phyloP scores from a whole-genome alignment of 2,329 filamentous ascomycete species.

The Paracoccidioides brasiliensis region DNA sequence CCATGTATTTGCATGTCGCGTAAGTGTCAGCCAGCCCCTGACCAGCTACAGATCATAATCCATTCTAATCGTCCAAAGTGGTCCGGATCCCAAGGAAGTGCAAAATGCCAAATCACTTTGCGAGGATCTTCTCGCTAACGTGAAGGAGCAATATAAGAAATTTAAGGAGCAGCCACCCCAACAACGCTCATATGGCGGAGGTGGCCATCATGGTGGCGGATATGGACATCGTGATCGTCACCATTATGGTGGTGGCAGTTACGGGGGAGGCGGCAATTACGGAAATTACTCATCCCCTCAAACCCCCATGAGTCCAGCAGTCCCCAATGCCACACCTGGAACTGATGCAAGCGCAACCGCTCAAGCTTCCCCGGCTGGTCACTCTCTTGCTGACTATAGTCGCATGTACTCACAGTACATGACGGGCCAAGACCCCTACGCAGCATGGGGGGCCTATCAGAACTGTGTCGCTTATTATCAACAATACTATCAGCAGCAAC shows the following conservation, averaged over 20 bases:
- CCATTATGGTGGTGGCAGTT: slow-evolving; percentile 28
- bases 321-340: slow-evolving; percentile 28
- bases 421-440: slow-evolving; percentile 63
- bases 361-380: slow-evolving; percentile 12
- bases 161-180: slow-evolving; percentile 71
- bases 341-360: slow-evolving; percentile 12
- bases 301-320: slow-evolving; percentile 33
- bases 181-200: slow-evolving; percentile 45
- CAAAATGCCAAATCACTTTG: slow-evolving; percentile 78
- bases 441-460: slow-evolving; percentile 77
- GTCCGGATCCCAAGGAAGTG: slow-evolving; percentile 77
- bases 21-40: slow-evolving; percentile 38
- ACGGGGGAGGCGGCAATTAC: slow-evolving; percentile 21
- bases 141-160: slow-evolving; percentile 77
- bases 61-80: slow-evolving; percentile 42
- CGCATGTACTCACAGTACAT: slow-evolving; percentile 80
- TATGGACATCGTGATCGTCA: slow-evolving; percentile 42
- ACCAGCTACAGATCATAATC: neutral
- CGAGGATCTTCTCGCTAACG: slow-evolving; percentile 72
- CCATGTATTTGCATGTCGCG: slow-evolving; percentile 95
- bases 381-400: slow-evolving; percentile 49
- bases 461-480: slow-evolving; percentile 52
- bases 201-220: slow-evolving; percentile 23
- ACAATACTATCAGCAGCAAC: slow-evolving; percentile 58
- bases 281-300: slow-evolving; percentile 33